Evolutionary conservation across 768 basidiomycete genomes (phyloP), one percentile per base, ranked within the genome.

Genomic region (Mycena galopus): DNA sequence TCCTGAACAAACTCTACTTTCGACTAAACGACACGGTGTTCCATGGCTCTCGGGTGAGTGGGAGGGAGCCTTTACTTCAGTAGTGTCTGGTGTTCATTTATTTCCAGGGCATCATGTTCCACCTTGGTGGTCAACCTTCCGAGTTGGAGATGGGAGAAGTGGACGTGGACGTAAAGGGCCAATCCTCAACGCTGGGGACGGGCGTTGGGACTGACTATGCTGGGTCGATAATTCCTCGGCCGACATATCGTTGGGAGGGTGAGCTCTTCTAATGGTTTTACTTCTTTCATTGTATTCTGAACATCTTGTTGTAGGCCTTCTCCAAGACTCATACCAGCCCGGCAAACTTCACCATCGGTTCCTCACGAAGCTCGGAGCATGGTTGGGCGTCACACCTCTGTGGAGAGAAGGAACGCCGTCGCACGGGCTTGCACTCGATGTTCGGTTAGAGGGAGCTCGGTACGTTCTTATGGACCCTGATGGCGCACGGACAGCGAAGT

Each of bases 141-240:
- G 86, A 90, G 77, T 80, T 91, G 32, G 89, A 92, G 73, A 91
- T 94, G 89, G 87, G 90, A 65, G 88, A 90, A 33, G 80, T 94
- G 44, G 91, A 92, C 73, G 67, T 86, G 17, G 84, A 89, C 64
- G 87, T 88, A 3, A 86, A 84, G 62, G 83, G 79, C 19, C 84
- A 82, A 44, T 79, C 60, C 4, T 72, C 92, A 3, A 89, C 88
- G 4, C 79, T 91, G 25, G 92, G 90, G 5, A 92, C 91, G 1
- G 91, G 91, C 1, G 88, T 85, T n/a, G 92, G 91, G 7, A 94
- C 93, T 0, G 91, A 93, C 76, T 88, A 93, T 76, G 88, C 90
- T 71, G 81, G 84, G 1, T 84, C 83, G 51, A 91, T 94, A 62
- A 88, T 88, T 12, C 82, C 88, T 0, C 88, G 94, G 12, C 90